A percentile compares a stretch with the other conserved stretches of the same genome.
These are phyloP conservation scores for Paraphoma sp. DNA, from an alignment of 2,329 filamentous ascomycete species.

Conservation along the genomic window DNA sequence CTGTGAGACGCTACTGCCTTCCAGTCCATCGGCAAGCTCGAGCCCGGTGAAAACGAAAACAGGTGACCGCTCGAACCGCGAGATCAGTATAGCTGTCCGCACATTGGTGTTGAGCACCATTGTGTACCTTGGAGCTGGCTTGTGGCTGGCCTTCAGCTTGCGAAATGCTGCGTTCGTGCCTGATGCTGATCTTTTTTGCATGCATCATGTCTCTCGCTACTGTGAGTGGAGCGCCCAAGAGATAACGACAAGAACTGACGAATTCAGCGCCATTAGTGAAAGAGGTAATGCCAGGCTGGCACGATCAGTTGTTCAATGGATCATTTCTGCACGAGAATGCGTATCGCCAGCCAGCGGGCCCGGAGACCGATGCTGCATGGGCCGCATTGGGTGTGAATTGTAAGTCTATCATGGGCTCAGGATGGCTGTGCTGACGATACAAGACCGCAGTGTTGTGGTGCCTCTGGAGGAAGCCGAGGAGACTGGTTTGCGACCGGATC, in stretches of 20 bases:
- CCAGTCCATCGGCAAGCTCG: conserved; percentile 5
- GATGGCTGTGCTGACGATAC: background rate
- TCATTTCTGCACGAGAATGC: conserved; percentile 62
- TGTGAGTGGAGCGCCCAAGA: conserved; percentile 22
- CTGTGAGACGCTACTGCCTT: conserved; percentile 19
- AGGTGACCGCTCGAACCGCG: conserved; percentile 9
- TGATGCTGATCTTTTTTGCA: conserved; percentile 33
- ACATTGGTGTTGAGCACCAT: conserved; percentile 23
- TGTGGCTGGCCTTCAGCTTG: conserved; percentile 23
- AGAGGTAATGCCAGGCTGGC: conserved; percentile 53
- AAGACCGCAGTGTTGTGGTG: conserved; percentile 54
- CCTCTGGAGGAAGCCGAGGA: conserved; percentile 55
- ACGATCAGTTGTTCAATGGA: conserved; percentile 60
- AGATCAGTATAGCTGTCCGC: conserved; percentile 13
- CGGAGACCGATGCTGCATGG: conserved; percentile 66
- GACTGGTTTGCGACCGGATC: conserved; percentile 60
- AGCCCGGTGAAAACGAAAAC: background rate
- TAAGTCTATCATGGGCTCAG: conserved; percentile 34
- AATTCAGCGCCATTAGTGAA: conserved; percentile 41
- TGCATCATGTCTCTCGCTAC: conserved; percentile 37
- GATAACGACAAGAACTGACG: background rate
- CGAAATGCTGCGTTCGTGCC: conserved; percentile 14
- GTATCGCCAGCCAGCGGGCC: conserved; percentile 58
- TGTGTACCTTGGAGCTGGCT: conserved; percentile 22
- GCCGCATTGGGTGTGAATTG: conserved; percentile 59